Percentiles rank a stretch among this genome's conserved stretches.
Conservation (phyloP, 2,329 filamentous ascomycete genomes). For the Penicillium sclerotiorum region DNA sequence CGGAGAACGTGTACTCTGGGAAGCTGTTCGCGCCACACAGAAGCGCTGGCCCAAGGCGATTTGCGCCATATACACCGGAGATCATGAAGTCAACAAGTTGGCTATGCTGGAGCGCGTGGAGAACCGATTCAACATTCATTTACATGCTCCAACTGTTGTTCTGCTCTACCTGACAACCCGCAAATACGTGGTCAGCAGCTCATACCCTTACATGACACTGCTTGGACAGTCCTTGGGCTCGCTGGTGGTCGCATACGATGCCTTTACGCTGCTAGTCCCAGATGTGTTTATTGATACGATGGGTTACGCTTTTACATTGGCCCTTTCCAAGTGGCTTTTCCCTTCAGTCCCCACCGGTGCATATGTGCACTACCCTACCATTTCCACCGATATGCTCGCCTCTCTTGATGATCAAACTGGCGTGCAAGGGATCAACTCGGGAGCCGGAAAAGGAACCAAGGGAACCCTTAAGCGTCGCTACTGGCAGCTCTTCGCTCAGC, state of each 20-base stretch:
- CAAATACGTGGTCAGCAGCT: slow-evolving; percentile 80
- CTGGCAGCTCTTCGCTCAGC: slow-evolving; percentile 79
- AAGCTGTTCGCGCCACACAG: slow-evolving; percentile 88
- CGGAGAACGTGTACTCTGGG: slow-evolving; percentile 94
- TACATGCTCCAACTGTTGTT: slow-evolving; percentile 78
- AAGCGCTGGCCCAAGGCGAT: slow-evolving; percentile 83
- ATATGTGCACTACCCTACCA: slow-evolving; percentile 97
- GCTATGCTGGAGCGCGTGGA: slow-evolving; percentile 77
- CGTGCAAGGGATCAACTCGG: slow-evolving; percentile 76
- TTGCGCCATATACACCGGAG: slow-evolving; percentile 92
- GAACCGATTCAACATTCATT: slow-evolving; percentile 88
- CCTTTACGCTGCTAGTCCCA: slow-evolving; percentile 86
- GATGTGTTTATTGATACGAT: slow-evolving; percentile 97
- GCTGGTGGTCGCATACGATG: slow-evolving; percentile 83
- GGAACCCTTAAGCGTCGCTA: slow-evolving; percentile 77
- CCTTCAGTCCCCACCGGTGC: slow-evolving; percentile 78
- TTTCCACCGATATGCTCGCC: slow-evolving; percentile 94
- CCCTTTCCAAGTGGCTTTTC: slow-evolving; percentile 81
- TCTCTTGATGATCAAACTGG: slow-evolving; percentile 71
- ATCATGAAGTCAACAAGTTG: slow-evolving; percentile 82
- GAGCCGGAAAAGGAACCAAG: slow-evolving; percentile 71
- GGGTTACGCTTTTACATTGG: slow-evolving; percentile 92
- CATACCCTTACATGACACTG: slow-evolving; percentile 90
- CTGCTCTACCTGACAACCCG: slow-evolving; percentile 91
- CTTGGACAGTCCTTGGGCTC: slow-evolving; percentile 93